Evolutionary conservation across 2,329 filamentous ascomycete species (phyloP), one percentile per base, ranked within the genome.

Genomic region (Alternaria arbusti): DNA sequence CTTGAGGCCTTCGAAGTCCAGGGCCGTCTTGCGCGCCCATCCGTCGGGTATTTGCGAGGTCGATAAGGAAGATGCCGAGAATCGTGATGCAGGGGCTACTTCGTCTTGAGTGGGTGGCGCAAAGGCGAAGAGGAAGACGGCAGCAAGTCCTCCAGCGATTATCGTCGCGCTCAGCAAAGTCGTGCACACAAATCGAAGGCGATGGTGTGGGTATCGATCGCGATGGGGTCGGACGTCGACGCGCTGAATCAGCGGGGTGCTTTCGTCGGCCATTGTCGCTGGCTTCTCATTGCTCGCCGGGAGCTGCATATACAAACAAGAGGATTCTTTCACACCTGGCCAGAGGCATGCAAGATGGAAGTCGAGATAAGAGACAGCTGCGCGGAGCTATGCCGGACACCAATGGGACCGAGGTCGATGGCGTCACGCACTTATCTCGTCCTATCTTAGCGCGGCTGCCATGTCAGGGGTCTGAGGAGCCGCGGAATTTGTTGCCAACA

Each of bases 211-310:
- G 61, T 82, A 82, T 50, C 80, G 78, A 59, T 78, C 75, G 89
- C 70, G 88, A 83, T 71, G 83, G 83, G 63, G 83, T 82, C 65
- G 86, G 78, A 62, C 83, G 84, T 70, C 85, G 63, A 92, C 87
- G 55, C 86, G 89, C 71, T 88, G 84, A 65, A 93, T 86, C 70
- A 93, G 84, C 61, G 91, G 90, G 54, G 89, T 91, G 60, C 83
- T 84, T 82, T 93, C 90, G 77, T 83, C 78, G 32, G 81, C 73
- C 82, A 84, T 84, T 67, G 61, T 75, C 60, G 54, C 51, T 20
- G 43, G 57, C 64, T 78, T 76, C 54, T 77, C 76, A 73, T 74
- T 64, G 64, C 70, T 63, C 50, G 63, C 57, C 30, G 44, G 50
- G 61, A 66, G 62, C 61, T 60, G 40, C 66, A 71, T 76, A 17